Conservation (phyloP, 768 basidiomycete species). For the Kwoniella shandongensis region DNA sequence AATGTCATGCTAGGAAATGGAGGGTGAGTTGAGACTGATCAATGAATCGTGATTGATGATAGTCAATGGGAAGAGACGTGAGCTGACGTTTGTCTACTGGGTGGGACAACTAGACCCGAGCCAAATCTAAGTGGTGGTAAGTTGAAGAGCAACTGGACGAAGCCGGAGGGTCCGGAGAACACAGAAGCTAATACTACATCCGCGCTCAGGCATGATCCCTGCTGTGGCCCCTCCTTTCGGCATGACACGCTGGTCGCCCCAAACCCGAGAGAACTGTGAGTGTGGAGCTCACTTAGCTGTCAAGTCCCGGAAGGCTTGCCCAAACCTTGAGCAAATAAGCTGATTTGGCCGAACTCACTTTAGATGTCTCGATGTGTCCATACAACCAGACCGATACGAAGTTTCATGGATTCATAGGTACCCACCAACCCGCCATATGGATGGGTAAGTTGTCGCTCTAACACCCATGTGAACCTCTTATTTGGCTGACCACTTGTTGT, state of each 20-base stretch:
- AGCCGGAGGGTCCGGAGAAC: neutral
- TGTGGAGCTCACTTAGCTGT: constrained; percentile 55
- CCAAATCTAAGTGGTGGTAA: constrained; percentile 39
- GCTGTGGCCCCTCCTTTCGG: constrained; percentile 72
- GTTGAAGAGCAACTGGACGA: constrained; percentile 1
- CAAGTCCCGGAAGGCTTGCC: no score
- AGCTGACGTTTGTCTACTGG: no score
- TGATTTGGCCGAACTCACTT: no score
- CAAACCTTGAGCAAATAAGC: no score
- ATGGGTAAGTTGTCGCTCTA: constrained; percentile 59
- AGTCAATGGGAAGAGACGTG: no score
- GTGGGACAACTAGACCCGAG: constrained; percentile 29
- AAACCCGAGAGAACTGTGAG: constrained; percentile 73
- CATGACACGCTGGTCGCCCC: constrained; percentile 83
- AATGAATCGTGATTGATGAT: no score
- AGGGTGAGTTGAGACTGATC: constrained; percentile 38
- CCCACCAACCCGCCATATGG: constrained; percentile 84
- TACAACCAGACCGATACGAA: constrained; percentile 57
- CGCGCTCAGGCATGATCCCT: constrained; percentile 64
- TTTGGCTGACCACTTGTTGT: constrained; percentile 40
- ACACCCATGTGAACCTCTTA: neutral
- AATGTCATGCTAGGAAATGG: constrained; percentile 42
- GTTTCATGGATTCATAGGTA: constrained; percentile 75
- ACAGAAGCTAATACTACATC: neutral
- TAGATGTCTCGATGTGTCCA: constrained; percentile 39